Base-by-base conservation (phyloP, 495 filamentous ascomycete species). In the Cercophora scortea region DNA sequence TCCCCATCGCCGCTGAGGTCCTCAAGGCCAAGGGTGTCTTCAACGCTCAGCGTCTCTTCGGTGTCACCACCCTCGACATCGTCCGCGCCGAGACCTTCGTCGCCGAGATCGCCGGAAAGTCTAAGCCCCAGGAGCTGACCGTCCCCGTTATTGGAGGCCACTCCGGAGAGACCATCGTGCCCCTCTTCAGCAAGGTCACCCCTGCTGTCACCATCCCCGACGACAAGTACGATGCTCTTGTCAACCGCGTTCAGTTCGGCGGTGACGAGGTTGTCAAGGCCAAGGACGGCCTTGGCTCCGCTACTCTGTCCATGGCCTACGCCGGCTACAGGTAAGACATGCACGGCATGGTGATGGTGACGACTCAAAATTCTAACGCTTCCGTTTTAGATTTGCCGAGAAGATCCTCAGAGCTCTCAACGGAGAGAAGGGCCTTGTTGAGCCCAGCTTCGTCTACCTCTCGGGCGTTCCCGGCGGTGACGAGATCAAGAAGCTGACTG, bases 201-300 rank as follows among this genome's bases (percentile, higher is more conserved):
- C 88, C 90, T 15, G 64, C 79, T 42, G 85, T 94, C 64, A 71
- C 82, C 32, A 90, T 97, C 58, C 90, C 92, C 12, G 79, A 74
- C 45, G 90, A 94, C 66, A 89, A 95, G 75, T 84, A 90, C 56
- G 88, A 87, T 61, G 87, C 78, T 51, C 78, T 97, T 43, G 81
- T 94, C 64, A 86, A 96, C 70, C 89, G 93, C 62, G 90, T 97
- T 39, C 93, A 98, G 71, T 97, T 95, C 61, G 94, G 94, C 65
- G 93, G 93, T 71, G 93, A 98, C 64, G 93, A 98, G 78, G 93
- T 98, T 60, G 93, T 97, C 65, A 83, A 93, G 78, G 93, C 93
- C 65, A 98, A 98, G 86, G 88, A 92, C 52, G 93, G 93, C 61
- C 81, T 84, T 64, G 93, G 93, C 56, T 96, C 91, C 39, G 93